phyloP scores from a whole-genome alignment of 2,329 filamentous ascomycete species.

The Botrytis byssoidea region DNA sequence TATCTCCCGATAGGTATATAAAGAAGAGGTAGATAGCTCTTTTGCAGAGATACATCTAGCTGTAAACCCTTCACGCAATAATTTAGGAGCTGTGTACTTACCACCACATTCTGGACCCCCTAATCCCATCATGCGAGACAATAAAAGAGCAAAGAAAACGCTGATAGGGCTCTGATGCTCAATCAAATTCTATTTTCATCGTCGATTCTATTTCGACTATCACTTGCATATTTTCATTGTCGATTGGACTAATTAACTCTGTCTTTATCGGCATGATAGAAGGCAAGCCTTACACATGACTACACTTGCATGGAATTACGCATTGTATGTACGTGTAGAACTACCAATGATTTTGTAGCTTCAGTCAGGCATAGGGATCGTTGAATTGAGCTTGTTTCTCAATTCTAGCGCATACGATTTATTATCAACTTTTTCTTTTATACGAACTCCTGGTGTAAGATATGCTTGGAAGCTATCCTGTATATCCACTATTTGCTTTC shows the following conservation, averaged over 20 bases:
- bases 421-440: not conserved
- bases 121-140: not conserved
- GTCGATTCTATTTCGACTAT: not conserved
- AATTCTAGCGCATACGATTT: not conserved
- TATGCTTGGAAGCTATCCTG: not conserved
- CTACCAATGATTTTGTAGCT: rapidly evolving
- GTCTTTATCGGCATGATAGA: too few relatives aligned
- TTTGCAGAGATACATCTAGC: not conserved
- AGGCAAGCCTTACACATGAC: too few relatives aligned
- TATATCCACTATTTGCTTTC: not conserved
- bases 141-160: not conserved
- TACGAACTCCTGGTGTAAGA: not conserved
- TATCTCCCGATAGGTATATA: not conserved
- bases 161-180: not conserved
- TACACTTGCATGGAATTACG: not conserved
- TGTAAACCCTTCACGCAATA: rapidly evolving
- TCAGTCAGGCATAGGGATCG: not conserved
- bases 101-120: too few relatives aligned
- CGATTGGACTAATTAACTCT: too few relatives aligned
- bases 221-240: not conserved
- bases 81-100: not conserved
- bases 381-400: not conserved
- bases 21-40: not conserved
- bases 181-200: not conserved
- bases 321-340: not conserved